Evolutionary conservation across 176 grass and related monocot genomes (phyloP).

Genomic region (Miscanthus lutarioriparius): DNA sequence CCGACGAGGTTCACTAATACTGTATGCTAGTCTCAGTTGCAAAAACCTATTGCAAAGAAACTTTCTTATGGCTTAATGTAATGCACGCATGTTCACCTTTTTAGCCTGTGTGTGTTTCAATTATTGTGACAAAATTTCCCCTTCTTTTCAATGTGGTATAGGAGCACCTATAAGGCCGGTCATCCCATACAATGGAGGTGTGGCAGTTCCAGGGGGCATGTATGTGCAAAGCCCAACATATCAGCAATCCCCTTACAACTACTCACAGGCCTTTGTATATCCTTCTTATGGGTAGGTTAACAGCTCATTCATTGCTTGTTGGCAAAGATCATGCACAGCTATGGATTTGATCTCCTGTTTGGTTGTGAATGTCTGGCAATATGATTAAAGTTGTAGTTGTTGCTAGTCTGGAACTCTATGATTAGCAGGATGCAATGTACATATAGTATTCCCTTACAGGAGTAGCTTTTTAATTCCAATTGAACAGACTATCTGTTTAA

Average conservation of each 20-base stretch:
- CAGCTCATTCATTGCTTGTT: conserved; percentile 40
- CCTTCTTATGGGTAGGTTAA: conserved; percentile 70
- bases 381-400: conserved; percentile 52
- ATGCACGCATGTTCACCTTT: conserved; percentile 15
- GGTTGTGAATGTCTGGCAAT: conserved; percentile 37
- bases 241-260: conserved; percentile 70
- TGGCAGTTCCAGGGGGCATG: conserved; percentile 55
- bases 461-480: conserved; percentile 33
- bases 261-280: conserved; percentile 65
- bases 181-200: conserved; percentile 61
- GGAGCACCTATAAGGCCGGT: conserved; percentile 62
- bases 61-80: conserved; percentile 29
- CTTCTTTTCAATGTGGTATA: conserved; percentile 48
- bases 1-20: not conserved
- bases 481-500: conserved; percentile 28
- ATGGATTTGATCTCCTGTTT: conserved; percentile 37
- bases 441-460: conserved; percentile 6
- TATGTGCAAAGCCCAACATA: conserved; percentile 71
- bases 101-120: conserved; percentile 28
- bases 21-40: not conserved
- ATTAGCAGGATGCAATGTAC: conserved; percentile 12
- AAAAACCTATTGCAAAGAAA: conserved; percentile 29
- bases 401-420: conserved; percentile 47
- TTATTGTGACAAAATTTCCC: conserved; percentile 31
- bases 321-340: conserved; percentile 46